A percentile compares a stretch with the other conserved stretches of the same genome.
phyloP scores from a whole-genome alignment of 139 green algal genomes.

The Ostreobium quekettii region DNA sequence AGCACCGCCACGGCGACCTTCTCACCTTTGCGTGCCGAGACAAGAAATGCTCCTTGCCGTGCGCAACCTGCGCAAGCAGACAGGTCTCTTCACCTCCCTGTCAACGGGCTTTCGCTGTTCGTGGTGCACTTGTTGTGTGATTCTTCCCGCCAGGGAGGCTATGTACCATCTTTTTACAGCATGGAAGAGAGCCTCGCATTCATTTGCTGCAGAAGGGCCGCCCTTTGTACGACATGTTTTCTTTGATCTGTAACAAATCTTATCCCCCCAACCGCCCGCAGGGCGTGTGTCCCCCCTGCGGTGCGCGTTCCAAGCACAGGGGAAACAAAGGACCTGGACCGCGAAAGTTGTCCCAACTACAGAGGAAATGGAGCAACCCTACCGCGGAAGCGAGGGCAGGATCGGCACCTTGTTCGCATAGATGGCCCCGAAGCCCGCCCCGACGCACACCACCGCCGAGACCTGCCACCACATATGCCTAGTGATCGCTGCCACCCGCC shows the following conservation, averaged over 20 bases:
- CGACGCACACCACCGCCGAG: slow-evolving; percentile 23
- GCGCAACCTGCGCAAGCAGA: slow-evolving; percentile 18
- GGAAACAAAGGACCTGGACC: neutral
- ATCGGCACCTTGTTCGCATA: slow-evolving; percentile 54
- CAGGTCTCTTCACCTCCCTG: slow-evolving; percentile 4
- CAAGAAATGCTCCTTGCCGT: slow-evolving; percentile 31
- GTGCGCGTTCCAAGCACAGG: too few relatives aligned
- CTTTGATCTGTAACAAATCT: too few relatives aligned
- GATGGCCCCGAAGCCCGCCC: slow-evolving; percentile 44
- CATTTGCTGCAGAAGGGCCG: too few relatives aligned
- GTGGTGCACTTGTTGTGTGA: too few relatives aligned
- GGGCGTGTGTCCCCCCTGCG: too few relatives aligned
- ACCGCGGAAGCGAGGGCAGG: too few relatives aligned
- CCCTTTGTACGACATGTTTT: too few relatives aligned
- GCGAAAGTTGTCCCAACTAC: neutral
- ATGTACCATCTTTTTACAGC: too few relatives aligned
- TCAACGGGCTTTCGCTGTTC: neutral
- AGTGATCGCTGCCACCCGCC: slow-evolving; percentile 21
- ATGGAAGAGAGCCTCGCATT: too few relatives aligned
- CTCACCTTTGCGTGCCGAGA: slow-evolving; percentile 31
- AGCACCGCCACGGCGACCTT: neutral
- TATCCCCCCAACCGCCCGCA: too few relatives aligned
- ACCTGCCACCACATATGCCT: slow-evolving; percentile 23
- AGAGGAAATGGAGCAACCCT: too few relatives aligned
- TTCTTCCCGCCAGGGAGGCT: too few relatives aligned